Percentiles rank a stretch among this genome's conserved stretches.
Conservation (phyloP, 768 basidiomycete genomes). For the Leccinum incarnatum region DNA sequence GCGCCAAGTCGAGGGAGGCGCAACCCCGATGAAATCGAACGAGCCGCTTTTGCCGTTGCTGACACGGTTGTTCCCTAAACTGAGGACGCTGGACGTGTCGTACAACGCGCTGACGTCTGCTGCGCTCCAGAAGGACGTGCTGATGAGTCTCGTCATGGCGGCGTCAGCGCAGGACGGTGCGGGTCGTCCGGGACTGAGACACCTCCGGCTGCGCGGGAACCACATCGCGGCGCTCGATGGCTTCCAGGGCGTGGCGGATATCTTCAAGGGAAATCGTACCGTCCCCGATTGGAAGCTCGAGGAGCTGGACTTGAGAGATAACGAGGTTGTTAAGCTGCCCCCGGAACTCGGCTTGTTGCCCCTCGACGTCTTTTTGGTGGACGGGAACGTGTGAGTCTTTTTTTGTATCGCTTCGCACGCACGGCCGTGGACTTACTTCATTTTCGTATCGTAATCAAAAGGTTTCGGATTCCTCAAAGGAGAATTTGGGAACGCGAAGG, state of each 20-base stretch:
- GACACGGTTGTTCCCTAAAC: constrained; percentile 63
- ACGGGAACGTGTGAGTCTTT: constrained; percentile 74
- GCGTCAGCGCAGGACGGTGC: constrained; percentile 30
- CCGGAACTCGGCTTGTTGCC: constrained; percentile 72
- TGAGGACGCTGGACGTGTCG: constrained; percentile 70
- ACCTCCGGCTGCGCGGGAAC: constrained; percentile 70
- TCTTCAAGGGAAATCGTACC: constrained; percentile 63
- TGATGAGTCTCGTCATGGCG: constrained; percentile 53
- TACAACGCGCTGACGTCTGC: constrained; percentile 64
- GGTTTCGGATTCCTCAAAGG: constrained; percentile 79
- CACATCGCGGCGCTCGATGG: constrained; percentile 58
- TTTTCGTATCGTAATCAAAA: constrained; percentile 25
- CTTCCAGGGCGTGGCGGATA: constrained; percentile 56
- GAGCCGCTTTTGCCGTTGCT: constrained; percentile 60
- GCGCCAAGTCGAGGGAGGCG: constrained; percentile 31
- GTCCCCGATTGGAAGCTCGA: constrained; percentile 73
- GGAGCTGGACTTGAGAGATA: constrained; percentile 80
- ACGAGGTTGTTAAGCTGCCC: constrained; percentile 69
- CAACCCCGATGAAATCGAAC: constrained; percentile 41
- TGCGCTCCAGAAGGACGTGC: constrained; percentile 45
- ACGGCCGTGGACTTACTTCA: no score
- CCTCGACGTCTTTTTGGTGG: constrained; percentile 78
- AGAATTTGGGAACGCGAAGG: constrained; percentile 87
- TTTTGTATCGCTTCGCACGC: background rate
- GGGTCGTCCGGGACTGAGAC: constrained; percentile 56